Evolutionary conservation across 2,329 filamentous ascomycete genomes (phyloP), one percentile per base, ranked within the genome.

Genomic region (Penicillium sp.): DNA sequence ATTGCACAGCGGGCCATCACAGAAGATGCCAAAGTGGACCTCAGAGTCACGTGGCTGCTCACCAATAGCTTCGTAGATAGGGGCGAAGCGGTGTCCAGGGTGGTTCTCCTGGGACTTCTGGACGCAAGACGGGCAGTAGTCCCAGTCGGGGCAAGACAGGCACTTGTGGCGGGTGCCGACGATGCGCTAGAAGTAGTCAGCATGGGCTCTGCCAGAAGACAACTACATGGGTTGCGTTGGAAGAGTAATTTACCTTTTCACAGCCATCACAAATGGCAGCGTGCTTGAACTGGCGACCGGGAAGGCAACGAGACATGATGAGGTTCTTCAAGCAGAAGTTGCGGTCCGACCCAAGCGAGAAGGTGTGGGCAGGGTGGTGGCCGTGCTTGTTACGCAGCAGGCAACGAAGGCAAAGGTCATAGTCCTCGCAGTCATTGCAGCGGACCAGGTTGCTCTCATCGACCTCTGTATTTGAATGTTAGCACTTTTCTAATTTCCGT

Each of bases 131-230:
- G 85, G 84, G 83, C 95, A 99, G 81, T 91, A 98, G 74, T 99
- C 95, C 91, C 92, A 99, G 78, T 99, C 95, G 47, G 96, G 95
- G 82, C 95, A 99, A 76, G 92, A 89, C 67, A 98, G 84, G 78
- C 95, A 99, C 85, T 99, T 99, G 86, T 98, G 90, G 70, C 95
- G 94, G 60, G 97, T 85, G 70, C 95, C 96, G 70, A 85, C 84
- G 72, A 99, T 95, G 76, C 88, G 88, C 84, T 89, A 65, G 53
- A 58, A 45, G n/a, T 28, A 30, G 56, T 76, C 61, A 77, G 70
- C 47, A 45, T 22, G 53, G 17, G 40, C 2, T 45, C 35, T 28
- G 17, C 33, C 5, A 51, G 51, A 24, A 28, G 38, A 26, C 10
- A 30, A 10, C 24, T 2, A 19, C 4, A 24, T 12, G 30, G 24